Base-by-base conservation (phyloP, 176 grass and related monocot species). In the Neostapfia colusana region DNA sequence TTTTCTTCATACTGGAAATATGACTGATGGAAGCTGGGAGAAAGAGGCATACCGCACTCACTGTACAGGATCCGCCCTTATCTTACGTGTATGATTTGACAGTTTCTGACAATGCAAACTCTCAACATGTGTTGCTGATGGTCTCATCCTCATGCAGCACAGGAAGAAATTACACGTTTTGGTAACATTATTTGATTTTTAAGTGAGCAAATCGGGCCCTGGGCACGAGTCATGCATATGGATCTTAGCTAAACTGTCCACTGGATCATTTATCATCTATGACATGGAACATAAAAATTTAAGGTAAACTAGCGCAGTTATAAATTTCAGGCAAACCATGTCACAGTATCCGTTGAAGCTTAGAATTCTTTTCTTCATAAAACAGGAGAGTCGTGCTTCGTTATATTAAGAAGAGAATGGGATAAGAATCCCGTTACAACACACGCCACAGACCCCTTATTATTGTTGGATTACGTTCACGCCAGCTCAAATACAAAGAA, bases 21-120 rank as follows among this genome's bases (percentile, higher is more conserved):
- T 10, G 13, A 11, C 18, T 65, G 58, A 74, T 68, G n/a, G 39
- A 70, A 63, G 10, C 39, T 63, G 54, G 16, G 54, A 70, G 63
- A 62, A 50, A 83, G 40, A 44, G 28, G 42, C 73, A 84, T 53
- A 42, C 10, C 27, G 15, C 59, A 51, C 41, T 63, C 2, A 21
- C 62, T 79, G 15, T 72, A 50, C 51, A 79, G 31, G 23, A 73
- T 73, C 67, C 31, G 14, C 49, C 78, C 38, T 77, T 49, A 66
- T 48, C 21, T 82, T 78, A 61, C 23, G 46, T 73, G 59, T 17
- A 82, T 24, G 6, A 87, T 67, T 60, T 71, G 46, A 82, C 56
- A 65, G 17, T 78, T 87, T 65, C 40, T 78, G 39, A 58, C 12
- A n/a, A 60, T 78, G 74, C 79, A 87, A 67, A 60, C 77, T 82